phyloP scores from a whole-genome alignment of 176 grass and related monocot genomes.

The Saccharum officinarum region DNA sequence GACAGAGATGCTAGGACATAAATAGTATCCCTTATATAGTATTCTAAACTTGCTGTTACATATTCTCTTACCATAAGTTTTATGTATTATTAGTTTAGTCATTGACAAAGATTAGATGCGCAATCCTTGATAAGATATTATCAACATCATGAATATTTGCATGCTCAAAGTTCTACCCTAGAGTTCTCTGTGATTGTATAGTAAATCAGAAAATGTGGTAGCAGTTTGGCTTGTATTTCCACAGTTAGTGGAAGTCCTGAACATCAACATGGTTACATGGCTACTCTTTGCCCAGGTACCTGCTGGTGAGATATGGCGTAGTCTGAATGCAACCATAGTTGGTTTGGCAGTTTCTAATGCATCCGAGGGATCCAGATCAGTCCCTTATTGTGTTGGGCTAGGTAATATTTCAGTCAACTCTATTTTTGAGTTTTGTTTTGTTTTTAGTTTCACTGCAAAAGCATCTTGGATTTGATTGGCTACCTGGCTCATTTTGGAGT shows the following conservation, averaged over 20 bases:
- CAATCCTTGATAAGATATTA: not conserved
- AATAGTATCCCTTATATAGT: not conserved
- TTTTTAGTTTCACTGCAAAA: not conserved
- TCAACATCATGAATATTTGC: constrained; percentile 13
- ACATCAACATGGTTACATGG: not conserved
- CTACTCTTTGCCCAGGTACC: constrained; percentile 8
- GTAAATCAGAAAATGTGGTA: not conserved
- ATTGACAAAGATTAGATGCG: too few species aligned
- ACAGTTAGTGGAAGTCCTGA: not conserved
- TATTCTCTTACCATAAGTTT: not conserved
- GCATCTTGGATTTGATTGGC: not conserved
- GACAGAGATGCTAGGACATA: not conserved
- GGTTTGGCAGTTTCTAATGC: constrained; percentile 59
- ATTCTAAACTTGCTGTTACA: not conserved
- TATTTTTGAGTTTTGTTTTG: not conserved
- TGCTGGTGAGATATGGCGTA: constrained; percentile 67
- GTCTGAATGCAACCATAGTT: constrained; percentile 88
- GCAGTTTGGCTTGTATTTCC: not conserved
- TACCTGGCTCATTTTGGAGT: not conserved
- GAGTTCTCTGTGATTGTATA: not conserved
- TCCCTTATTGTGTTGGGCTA: constrained; percentile 17
- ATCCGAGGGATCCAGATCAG: constrained; percentile 30
- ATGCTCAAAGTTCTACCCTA: not conserved
- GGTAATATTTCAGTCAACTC: constrained; percentile 27
- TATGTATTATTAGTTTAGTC: not conserved